Base-by-base conservation (phyloP, 2,329 filamentous ascomycete genomes). In the Penicillium sp. region DNA sequence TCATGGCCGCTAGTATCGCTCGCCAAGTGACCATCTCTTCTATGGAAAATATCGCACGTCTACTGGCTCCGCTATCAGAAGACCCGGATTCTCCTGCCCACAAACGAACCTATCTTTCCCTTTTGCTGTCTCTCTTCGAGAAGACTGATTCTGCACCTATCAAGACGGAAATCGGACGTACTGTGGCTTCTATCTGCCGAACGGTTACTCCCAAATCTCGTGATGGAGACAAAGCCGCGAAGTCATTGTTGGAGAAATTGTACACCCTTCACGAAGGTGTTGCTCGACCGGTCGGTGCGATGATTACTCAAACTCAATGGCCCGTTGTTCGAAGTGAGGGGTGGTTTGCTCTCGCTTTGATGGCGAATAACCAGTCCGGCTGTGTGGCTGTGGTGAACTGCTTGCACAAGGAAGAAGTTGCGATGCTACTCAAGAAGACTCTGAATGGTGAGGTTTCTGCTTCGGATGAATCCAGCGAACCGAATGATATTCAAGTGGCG, bases 321-420 rank as follows among this genome's bases (percentile, higher is more conserved):
- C 79, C 80, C 22, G 78, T 83, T 37, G 76, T 83, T 50, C 74
- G 79, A 24, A 81, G 79, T 53, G 81, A 84, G 68, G 82, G 80
- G 1, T 81, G 81, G 76, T 83, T 83, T 69, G 79, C 80, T 15
- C 68, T 84, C 30, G 81, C 80, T 4, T 62, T 84, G 49, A 81
- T 83, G 75, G 78, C 79, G 10, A 77, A 75, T 7, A 74, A 62
- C 53, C 65, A 68, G 19, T 63, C 68, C 0, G 78, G 80, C 1
- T 70, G 73, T 59, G 50, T 59, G 12, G 73, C 76, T 1, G 77
- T 78, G 26, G 69, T 72, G 13, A 68, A 77, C 40, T 77, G 74
- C 49, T 58, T 81, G 28, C 69, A 76, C 37, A 74, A 74, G 15
- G 72, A 74, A 37, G 73, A 75, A 5, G 68, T 79, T 17, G 73